Conservation (phyloP, 2,329 filamentous ascomycete genomes). For the Colletotrichum cordylinicola region DNA sequence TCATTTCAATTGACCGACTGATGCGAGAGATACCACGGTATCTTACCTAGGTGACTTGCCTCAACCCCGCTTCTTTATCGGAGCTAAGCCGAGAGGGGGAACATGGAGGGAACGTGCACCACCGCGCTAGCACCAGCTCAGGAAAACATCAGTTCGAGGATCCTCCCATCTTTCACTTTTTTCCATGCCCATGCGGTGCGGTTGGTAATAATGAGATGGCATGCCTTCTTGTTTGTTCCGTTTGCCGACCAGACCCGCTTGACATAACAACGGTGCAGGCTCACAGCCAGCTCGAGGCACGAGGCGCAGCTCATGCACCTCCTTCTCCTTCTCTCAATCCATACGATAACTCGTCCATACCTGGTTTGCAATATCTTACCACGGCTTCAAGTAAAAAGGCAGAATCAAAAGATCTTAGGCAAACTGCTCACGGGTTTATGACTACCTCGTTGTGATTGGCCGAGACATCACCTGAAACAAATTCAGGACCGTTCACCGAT, state of each 20-base stretch:
- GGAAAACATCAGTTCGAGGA: not conserved
- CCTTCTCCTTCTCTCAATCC: too few relatives aligned
- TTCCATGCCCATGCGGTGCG: not conserved
- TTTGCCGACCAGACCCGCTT: not conserved
- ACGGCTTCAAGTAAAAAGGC: conserved; percentile 1
- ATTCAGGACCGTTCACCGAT: conserved; percentile 24
- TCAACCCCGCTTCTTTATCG: not conserved
- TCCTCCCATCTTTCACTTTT: not conserved
- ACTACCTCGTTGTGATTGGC: conserved; percentile 2
- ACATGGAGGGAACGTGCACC: not conserved
- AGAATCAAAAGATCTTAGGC: not conserved
- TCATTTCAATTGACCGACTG: too few relatives aligned
- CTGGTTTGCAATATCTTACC: not conserved
- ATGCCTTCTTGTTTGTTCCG: too few relatives aligned
- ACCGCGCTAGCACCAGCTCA: not conserved
- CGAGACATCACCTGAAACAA: conserved; percentile 22
- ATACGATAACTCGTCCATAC: not conserved
- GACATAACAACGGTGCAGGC: not conserved
- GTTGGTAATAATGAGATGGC: not conserved
- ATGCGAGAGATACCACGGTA: too few relatives aligned
- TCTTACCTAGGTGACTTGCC: too few relatives aligned
- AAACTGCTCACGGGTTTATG: not conserved
- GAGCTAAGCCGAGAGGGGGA: not conserved
- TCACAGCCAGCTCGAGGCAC: not conserved
- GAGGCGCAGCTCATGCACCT: not conserved